Evolutionary conservation across 2,329 filamentous ascomycete genomes (phyloP), one percentile per base, ranked within the genome.

Genomic region (Diplocarpon rosae): DNA sequence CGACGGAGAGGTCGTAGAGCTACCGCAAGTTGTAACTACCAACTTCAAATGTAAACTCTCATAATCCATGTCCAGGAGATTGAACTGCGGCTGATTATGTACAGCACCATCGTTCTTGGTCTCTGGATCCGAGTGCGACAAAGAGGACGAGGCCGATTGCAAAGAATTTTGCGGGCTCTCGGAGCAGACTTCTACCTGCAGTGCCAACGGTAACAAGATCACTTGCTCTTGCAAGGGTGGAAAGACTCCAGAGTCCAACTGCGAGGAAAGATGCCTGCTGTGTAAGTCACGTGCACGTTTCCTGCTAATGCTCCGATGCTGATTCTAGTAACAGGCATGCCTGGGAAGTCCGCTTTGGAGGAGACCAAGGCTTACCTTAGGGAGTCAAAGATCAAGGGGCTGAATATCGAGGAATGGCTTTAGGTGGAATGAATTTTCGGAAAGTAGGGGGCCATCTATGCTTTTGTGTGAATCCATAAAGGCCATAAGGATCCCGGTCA

Each of bases 211-310:
- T 9, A 47, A 52, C 42, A 52, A 52, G 11, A 42, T 52, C 16
- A 52, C 49, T 39, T 52, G 49, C 34, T 52, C 36, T 15, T 52
- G 49, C 39, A 52, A 52, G 42, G 49, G 49, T 17, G 49, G 49
- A 14, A 52, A 52, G 49, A 44, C 32, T 34, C 30, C 30, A 32
- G 47, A 46, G n/a, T 40, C 47, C 8, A 52, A 52, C n/a, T 52
- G 49, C 39, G 49, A 52, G 39, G 49, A 52, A 42, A 49, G 49
- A 40, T 52, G 49, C 39, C 39, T 52, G 32, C 45, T 52, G 39
- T 52, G 49, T 52, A 52, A 27, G 49, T 52, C 49, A 49, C 45
- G 49, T 49, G 47, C 10, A 9, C 10, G 12, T 28, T 31, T 41
- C 20, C 8, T 15, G 9, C 15, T 33, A 15, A 16, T 8, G 24